A percentile compares a stretch with the other conserved stretches of the same genome.
These are phyloP conservation scores for Hypoxylon sp. DNA, from an alignment of 2,329 filamentous ascomycete species.

Conservation along the genomic window DNA sequence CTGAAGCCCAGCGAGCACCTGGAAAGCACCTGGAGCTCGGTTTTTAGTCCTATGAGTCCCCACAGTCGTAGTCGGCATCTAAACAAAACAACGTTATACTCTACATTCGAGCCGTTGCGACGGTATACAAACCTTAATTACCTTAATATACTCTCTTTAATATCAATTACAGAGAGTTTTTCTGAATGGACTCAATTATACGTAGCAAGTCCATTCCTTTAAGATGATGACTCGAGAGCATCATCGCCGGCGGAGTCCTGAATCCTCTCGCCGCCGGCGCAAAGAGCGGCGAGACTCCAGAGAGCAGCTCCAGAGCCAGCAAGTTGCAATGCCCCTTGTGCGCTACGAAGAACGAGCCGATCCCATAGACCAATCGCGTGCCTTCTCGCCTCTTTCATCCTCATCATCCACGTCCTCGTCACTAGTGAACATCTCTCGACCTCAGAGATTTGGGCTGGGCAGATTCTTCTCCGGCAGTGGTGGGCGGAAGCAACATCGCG, in stretches of 20 bases:
- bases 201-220: constrained; percentile 47
- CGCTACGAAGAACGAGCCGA: constrained; percentile 47
- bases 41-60: constrained; percentile 37
- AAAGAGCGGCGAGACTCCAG: constrained; percentile 60
- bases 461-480: constrained; percentile 73
- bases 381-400: constrained; percentile 56
- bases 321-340: constrained; percentile 44
- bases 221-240: constrained; percentile 66
- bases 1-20: constrained; percentile 22
- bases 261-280: constrained; percentile 68
- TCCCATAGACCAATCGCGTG: constrained; percentile 46
- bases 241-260: constrained; percentile 69
- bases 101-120: constrained; percentile 33
- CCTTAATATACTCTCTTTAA: constrained; percentile 35
- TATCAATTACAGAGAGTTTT: constrained; percentile 36
- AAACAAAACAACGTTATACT: constrained; percentile 45
- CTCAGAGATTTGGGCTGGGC: constrained; percentile 67
- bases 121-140: constrained; percentile 37
- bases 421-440: constrained; percentile 75
- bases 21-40: constrained; percentile 25
- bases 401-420: constrained; percentile 71
- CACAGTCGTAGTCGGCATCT: constrained; percentile 41
- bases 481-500: constrained; percentile 61
- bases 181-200: constrained; percentile 46
- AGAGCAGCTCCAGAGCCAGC: constrained; percentile 56